Percentiles rank a stretch among this genome's conserved stretches.
These are phyloP conservation scores for Leccinum broughii DNA, from an alignment of 768 basidiomycete genomes.

Conservation along the genomic window DNA sequence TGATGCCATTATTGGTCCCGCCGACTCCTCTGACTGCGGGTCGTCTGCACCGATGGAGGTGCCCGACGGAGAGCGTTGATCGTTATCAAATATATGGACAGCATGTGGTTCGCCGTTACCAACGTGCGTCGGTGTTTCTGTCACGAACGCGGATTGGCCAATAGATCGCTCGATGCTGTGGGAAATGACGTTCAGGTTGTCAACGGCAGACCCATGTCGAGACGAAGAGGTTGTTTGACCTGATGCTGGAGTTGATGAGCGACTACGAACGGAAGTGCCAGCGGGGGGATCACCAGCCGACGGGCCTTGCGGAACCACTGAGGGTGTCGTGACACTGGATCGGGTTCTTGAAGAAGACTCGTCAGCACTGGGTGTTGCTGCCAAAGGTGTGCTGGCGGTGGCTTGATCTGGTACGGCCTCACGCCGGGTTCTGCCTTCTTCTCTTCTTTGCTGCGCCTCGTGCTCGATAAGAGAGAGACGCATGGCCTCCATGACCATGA, in stretches of 20 bases:
- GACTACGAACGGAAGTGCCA: conserved; percentile 20
- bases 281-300: conserved; percentile 15
- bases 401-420: conserved; percentile 41
- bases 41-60: conserved; percentile 7
- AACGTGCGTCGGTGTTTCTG: conserved; percentile 4
- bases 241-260: conserved; percentile 35
- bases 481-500: conserved; percentile 99
- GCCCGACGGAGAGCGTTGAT: conserved; percentile 12
- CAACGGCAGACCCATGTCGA: conserved; percentile 26
- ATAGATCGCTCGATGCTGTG: conserved; percentile 30
- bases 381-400: conserved; percentile 26
- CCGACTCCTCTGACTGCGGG: conserved; percentile 9
- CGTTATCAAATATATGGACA: conserved; percentile 10
- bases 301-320: conserved; percentile 8
- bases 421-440: conserved; percentile 66
- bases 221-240: conserved; percentile 37
- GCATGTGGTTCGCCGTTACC: conserved; percentile 13
- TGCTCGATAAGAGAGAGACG: conserved; percentile 91
- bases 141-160: conserved; percentile 20
- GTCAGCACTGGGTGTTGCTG: conserved; percentile 4
- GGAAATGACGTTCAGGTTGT: conserved; percentile 26
- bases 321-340: conserved; percentile 4
- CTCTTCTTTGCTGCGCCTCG: conserved; percentile 85
- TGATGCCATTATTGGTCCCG: conserved; percentile 21
- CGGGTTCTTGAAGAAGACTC: conserved; percentile 10